Evolutionary conservation across 192 early-diverging fungal species (phyloP).

Genomic region (Thamnidium elegans): DNA sequence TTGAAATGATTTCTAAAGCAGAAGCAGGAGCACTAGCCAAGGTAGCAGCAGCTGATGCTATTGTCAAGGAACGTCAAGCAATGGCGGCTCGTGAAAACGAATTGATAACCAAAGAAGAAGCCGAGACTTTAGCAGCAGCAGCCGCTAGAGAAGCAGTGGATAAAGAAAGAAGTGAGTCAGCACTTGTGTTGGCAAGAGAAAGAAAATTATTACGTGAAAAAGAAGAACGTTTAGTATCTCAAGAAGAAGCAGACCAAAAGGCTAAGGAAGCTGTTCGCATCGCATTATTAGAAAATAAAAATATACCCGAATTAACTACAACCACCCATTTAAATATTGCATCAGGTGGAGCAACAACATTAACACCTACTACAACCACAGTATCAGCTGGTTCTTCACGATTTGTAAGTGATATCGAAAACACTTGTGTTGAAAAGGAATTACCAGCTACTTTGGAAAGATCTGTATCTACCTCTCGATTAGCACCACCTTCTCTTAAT

Average conservation of each 20-base stretch:
- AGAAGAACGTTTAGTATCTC: constrained; percentile 6
- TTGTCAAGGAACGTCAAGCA: constrained; percentile 24
- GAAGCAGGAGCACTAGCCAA: constrained; percentile 33
- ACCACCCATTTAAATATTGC: not conserved
- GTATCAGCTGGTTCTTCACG: not conserved
- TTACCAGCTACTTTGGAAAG: constrained; percentile 8
- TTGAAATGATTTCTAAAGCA: constrained; percentile 24
- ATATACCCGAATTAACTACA: not conserved
- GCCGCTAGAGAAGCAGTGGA: constrained; percentile 9
- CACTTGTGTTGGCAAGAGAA: not conserved
- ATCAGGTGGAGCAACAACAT: not conserved
- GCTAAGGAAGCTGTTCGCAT: not conserved
- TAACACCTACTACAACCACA: not conserved
- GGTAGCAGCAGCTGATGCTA: constrained; percentile 29
- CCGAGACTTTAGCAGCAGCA: not conserved
- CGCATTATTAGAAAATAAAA: not conserved
- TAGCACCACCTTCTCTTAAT: constrained; percentile 14
- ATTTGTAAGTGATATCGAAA: not conserved
- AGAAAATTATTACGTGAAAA: constrained; percentile 7
- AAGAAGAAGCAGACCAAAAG: constrained; percentile 2
- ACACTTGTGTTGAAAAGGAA: not conserved
- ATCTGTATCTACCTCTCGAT: constrained; percentile 22
- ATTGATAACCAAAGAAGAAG: constrained; percentile 12
- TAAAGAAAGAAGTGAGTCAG: not conserved
- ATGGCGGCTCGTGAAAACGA: constrained; percentile 8